Evolutionary conservation across 2,329 filamentous ascomycete species (phyloP).

Genomic region (Aspergillus sp.): DNA sequence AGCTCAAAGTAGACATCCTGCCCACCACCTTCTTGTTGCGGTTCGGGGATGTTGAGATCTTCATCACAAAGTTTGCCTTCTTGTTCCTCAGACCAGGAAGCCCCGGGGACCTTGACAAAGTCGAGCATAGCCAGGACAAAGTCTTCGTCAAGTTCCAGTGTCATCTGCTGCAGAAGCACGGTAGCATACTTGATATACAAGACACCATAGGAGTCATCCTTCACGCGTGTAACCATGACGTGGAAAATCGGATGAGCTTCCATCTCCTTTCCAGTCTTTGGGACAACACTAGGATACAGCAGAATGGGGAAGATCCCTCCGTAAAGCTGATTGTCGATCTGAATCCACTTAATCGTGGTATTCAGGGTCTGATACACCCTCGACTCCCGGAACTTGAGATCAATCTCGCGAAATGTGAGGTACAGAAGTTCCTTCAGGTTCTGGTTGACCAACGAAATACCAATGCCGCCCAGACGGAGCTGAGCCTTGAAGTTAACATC

Average conservation of each 20-base stretch:
- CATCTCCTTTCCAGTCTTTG: conserved; percentile 92
- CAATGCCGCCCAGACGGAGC: conserved; percentile 78
- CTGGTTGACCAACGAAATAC: conserved; percentile 85
- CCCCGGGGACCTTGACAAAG: conserved; percentile 86
- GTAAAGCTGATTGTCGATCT: conserved; percentile 97
- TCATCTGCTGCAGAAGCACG: conserved; percentile 92
- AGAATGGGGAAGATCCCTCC: conserved; percentile 97
- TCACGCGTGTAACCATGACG: conserved; percentile 83
- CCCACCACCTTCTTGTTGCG: conserved; percentile 70
- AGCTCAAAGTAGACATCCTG: conserved; percentile 98
- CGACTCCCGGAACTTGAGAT: conserved; percentile 89
- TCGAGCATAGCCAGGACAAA: conserved; percentile 95
- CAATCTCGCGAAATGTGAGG: conserved; percentile 82
- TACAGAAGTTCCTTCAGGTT: conserved; percentile 90
- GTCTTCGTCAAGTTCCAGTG: conserved; percentile 91
- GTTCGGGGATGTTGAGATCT: conserved; percentile 82
- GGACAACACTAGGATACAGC: conserved; percentile 92
- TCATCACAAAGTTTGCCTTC: conserved; percentile 86
- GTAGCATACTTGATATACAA: conserved; percentile 98
- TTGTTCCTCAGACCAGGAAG: conserved; percentile 74
- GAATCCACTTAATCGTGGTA: conserved; percentile 93
- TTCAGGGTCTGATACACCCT: conserved; percentile 85
- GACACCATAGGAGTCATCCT: conserved; percentile 96
- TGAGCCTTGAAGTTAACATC: conserved; percentile 84
- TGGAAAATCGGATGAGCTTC: conserved; percentile 94